Percentiles rank a stretch among this genome's conserved stretches.
phyloP scores from a whole-genome alignment of 257 asterid genomes.

The Cynanchum wilfordii region DNA sequence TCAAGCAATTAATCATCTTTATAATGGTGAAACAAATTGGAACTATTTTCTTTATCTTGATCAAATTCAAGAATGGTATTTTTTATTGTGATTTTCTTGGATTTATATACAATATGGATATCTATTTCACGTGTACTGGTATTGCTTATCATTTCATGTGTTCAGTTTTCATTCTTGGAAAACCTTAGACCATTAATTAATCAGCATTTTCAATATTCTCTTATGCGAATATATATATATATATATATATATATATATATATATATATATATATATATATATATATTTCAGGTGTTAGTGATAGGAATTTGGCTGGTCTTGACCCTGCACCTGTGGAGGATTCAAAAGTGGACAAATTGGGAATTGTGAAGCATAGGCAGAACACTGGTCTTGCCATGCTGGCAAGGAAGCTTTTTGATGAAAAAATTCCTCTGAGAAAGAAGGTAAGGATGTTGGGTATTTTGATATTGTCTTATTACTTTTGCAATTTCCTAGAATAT shows the following conservation, averaged over 20 bases:
- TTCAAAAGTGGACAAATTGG: constrained; percentile 19
- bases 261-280: constrained; percentile 29
- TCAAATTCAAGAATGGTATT: background rate
- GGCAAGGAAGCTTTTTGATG: constrained; percentile 48
- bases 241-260: constrained; percentile 24
- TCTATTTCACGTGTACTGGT: no score
- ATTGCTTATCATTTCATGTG: background rate
- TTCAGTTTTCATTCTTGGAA: constrained; percentile 1
- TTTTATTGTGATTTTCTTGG: background rate
- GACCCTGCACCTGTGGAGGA: constrained; percentile 26
- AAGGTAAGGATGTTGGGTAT: constrained; percentile 61
- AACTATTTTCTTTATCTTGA: background rate
- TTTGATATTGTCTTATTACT: background rate
- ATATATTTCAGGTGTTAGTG: constrained; percentile 47
- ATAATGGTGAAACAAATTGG: background rate
- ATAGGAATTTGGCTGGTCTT: constrained; percentile 30
- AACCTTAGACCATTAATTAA: background rate
- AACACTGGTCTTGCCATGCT: constrained; percentile 26
- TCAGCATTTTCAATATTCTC: constrained; percentile 14
- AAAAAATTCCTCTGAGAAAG: constrained; percentile 47
- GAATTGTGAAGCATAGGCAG: constrained; percentile 22
- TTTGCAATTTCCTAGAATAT: background rate
- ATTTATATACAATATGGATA: background rate
- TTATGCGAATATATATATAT: constrained; percentile 19
- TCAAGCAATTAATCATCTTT: background rate